phyloP scores from a whole-genome alignment of 129 eudicot genomes.

The Chrysanthemum lavandulifolium region DNA sequence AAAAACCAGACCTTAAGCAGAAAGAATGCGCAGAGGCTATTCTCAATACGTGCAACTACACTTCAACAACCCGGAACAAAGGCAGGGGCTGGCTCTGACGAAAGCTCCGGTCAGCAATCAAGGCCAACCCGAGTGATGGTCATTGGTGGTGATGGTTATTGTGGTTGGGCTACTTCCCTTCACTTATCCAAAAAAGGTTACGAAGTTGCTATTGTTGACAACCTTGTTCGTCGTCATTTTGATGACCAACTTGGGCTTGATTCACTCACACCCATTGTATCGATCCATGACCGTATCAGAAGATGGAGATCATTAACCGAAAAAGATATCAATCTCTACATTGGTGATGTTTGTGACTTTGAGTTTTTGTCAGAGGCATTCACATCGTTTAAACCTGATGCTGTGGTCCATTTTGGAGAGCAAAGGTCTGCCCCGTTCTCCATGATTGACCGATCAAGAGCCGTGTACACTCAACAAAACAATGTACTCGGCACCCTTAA shows the following conservation, averaged over 20 bases:
- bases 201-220: conserved; percentile 93
- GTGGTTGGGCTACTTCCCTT: conserved; percentile 99
- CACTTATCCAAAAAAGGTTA: conserved; percentile 87
- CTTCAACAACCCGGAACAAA: conserved; percentile 57
- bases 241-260: conserved; percentile 98
- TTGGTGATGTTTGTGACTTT: conserved; percentile 92
- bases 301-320: conserved; percentile 76
- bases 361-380: conserved; percentile 88
- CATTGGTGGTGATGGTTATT: conserved; percentile 98
- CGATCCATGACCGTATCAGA: conserved; percentile 71
- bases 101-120: conserved; percentile 39
- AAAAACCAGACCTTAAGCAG: conserved; percentile 35
- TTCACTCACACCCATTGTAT: conserved; percentile 86
- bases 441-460: conserved; percentile 96
- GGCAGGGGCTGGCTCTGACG: conserved; percentile 37
- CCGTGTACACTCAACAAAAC: conserved; percentile 88
- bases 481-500: conserved; percentile 95
- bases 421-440: conserved; percentile 98
- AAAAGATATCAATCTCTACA: conserved; percentile 62
- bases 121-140: conserved; percentile 72
- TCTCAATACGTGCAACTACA: conserved; percentile 49
- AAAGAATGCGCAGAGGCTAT: conserved; percentile 32
- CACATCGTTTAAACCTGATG: conserved; percentile 83
- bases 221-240: conserved; percentile 85
- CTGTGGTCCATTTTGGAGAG: conserved; percentile 97